Evolutionary conservation across 148 eudicot genomes (phyloP).

Genomic region (Hydrangea macrophylla): DNA sequence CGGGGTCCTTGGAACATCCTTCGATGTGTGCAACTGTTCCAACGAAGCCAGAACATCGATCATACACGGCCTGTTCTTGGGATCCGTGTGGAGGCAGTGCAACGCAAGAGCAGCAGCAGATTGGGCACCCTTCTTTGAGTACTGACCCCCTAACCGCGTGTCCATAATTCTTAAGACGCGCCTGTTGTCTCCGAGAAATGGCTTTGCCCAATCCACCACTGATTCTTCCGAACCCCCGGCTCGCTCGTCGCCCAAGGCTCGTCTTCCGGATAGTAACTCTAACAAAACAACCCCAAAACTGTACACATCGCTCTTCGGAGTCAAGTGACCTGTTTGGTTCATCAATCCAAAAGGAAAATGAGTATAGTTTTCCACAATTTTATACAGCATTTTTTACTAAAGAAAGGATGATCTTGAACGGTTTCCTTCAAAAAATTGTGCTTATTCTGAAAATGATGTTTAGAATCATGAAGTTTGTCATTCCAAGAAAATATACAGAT

Average conservation of each 20-base stretch:
- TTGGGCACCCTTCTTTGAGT: conserved; percentile 50
- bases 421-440: too few species aligned
- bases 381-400: too few species aligned
- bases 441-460: too few species aligned
- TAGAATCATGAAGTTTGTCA: too few species aligned
- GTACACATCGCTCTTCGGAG: conserved; percentile 49
- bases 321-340: conserved; percentile 34
- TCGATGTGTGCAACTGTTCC: conserved; percentile 28
- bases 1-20: conserved; percentile 17
- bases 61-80: conserved; percentile 45
- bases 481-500: too few species aligned
- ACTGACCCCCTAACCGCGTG: conserved; percentile 50
- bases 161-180: conserved; percentile 52
- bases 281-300: conserved; percentile 47
- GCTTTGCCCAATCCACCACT: conserved; percentile 50
- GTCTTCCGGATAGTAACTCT: conserved; percentile 44
- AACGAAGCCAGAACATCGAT: conserved; percentile 24
- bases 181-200: conserved; percentile 33
- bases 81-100: conserved; percentile 40
- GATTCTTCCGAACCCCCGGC: conserved; percentile 30
- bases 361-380: background rate
- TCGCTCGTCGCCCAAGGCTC: conserved; percentile 31
- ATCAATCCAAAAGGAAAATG: background rate
- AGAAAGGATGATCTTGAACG: too few species aligned
- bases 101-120: conserved; percentile 38